Conservation (phyloP, 352 stramenopile species). For the Globisporangium yorkense region DNA sequence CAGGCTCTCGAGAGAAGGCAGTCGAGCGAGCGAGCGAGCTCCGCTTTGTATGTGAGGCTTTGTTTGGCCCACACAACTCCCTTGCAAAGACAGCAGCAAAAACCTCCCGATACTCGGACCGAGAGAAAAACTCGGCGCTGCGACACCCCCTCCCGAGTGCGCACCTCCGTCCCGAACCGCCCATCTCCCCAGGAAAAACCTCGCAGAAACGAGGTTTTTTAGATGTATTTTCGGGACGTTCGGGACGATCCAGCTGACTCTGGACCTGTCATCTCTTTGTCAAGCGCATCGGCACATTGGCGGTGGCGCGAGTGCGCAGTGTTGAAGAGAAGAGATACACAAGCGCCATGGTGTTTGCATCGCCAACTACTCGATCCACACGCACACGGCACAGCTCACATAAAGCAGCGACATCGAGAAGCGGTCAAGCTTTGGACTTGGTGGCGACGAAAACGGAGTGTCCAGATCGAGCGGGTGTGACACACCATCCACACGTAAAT, state of each 20-base stretch:
- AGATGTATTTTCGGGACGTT: too few species aligned
- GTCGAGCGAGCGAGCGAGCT: not conserved
- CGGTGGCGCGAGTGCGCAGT: too few species aligned
- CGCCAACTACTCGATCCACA: too few species aligned
- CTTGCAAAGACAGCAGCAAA: not conserved
- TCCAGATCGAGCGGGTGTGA: not conserved
- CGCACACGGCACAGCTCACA: not conserved
- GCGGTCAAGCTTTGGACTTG: too few species aligned
- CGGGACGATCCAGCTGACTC: too few species aligned
- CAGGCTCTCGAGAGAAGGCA: not conserved
- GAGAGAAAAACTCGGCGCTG: not conserved
- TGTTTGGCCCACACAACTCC: not conserved
- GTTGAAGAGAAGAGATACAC: too few species aligned
- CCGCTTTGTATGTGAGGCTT: not conserved
- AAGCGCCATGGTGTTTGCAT: too few species aligned
- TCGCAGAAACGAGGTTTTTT: not conserved
- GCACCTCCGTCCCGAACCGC: not conserved
- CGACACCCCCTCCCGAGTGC: not conserved
- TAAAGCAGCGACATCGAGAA: too few species aligned
- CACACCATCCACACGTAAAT: conserved; percentile 1
- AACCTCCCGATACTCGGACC: not conserved
- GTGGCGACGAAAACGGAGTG: not conserved
- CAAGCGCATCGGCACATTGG: too few species aligned
- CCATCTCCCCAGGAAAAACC: not conserved
- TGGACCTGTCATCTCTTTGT: too few species aligned